Base-by-base conservation (phyloP, 2,329 filamentous ascomycete species). In the Aspergillus aculeatinus region DNA sequence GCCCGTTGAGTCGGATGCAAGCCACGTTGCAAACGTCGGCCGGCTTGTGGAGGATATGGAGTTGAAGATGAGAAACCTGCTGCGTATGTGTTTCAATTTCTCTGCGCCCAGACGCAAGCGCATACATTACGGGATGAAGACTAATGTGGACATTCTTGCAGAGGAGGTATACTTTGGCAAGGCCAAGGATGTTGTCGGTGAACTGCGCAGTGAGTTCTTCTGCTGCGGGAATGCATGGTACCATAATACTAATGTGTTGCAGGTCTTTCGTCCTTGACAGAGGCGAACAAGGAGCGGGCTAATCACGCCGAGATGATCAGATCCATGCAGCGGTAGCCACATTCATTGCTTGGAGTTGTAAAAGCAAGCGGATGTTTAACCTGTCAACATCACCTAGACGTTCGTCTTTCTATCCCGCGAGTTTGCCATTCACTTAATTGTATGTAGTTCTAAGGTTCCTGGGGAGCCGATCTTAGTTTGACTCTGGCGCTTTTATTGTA, bases 101-200 rank as follows among this genome's bases (percentile, higher is more conserved):
- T 44, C 35, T 5, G 5, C 39, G 7, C 51, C n/a, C 42, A 42
- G 2, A 2, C 47, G 21, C 31, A 16, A 14, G 14, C n/a, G 14
- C 16, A 11, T n/a, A 57, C 48, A 31, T 63, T 12, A 48, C 10
- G n/a, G 25, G 35, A 42, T 39, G 1, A 3, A 9, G 50, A 63
- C 70, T 67, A 63, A 70, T 56, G 27, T 7, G 35, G 2, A 23
- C 54, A 47, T 57, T 39, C 60, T 39, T 66, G 56, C 68, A 83
- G 82, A 99, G 82, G 95, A 99, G 79, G 95, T 99, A 53, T 99
- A 99, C 81, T 99, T 99, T 79, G 95, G 95, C 74, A 99, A 99
- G 83, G 94, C 95, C 58, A 97, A 96, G 85, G 95, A 99, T 78
- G 92, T 99, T 3, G 94, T 99, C 3, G 95, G 94, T 58, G 94